Evolutionary conservation across 768 basidiomycete genomes (phyloP).

Genomic region (Lentinula sp.): DNA sequence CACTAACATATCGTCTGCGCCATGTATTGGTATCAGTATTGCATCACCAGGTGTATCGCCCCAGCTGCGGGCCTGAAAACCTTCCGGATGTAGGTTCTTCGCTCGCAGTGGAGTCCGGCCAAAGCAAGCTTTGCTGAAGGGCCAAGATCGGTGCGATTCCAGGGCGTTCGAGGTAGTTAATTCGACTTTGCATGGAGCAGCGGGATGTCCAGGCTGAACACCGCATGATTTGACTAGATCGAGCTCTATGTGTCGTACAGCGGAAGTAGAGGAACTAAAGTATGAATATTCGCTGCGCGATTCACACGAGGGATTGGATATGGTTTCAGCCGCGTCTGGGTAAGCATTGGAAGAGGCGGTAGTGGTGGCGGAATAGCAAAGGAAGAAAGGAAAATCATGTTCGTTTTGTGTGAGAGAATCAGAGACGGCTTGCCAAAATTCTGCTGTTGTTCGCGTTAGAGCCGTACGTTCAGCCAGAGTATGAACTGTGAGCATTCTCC

Average conservation of each 20-base stretch:
- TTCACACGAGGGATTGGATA: not conserved
- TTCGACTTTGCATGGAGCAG: not conserved
- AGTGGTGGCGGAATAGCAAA: not conserved
- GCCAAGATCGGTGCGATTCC: not conserved
- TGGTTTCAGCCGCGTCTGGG: not conserved
- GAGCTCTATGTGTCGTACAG: not conserved
- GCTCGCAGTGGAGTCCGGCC: not conserved
- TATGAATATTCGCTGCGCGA: not conserved
- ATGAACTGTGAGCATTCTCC: constrained; percentile 1
- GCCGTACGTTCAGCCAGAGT: constrained; percentile 1
- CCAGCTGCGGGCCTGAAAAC: constrained; percentile 3
- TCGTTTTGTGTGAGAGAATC: not conserved
- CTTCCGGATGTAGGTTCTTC: constrained; percentile 5
- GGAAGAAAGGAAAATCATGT: constrained; percentile 3
- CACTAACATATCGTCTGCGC: not conserved
- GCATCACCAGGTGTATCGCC: not conserved
- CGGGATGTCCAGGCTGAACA: constrained; percentile 3
- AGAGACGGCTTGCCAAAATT: constrained; percentile 5
- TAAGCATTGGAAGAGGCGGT: not conserved
- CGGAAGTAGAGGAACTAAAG: not conserved
- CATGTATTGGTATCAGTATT: constrained; percentile 3
- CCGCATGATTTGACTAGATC: constrained; percentile 2
- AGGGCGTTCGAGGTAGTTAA: not conserved
- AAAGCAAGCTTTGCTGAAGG: constrained; percentile 2
- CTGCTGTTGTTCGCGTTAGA: not conserved